Evolutionary conservation across 768 basidiomycete species (phyloP), one percentile per base, ranked within the genome.

Genomic region (Kwoniella shandongensis): DNA sequence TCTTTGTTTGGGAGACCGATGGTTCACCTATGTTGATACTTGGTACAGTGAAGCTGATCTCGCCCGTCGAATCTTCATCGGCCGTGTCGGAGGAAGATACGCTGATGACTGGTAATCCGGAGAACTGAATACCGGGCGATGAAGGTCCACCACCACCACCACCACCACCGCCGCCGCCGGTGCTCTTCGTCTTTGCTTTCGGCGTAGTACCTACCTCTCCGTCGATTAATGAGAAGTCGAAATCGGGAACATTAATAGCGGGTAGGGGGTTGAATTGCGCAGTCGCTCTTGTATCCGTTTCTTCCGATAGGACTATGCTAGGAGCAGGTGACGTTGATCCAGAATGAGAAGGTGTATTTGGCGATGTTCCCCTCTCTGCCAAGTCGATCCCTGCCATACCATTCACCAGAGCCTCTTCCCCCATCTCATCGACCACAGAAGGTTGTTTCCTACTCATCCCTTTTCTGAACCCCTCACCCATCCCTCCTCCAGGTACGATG

Each of bases 21-120:
- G 32, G 13, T 32, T 55, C 48, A 27, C 51, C 65, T 26, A 66
- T 57, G 26, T 55, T 61, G 56, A 70, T 62, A 15, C 54, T 59
- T 17, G 68, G 68, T 18, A 70, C 63, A 11, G 57, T 22, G 39
- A 57, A 61, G 62, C 57, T 64, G 62, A 62, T 69, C 59, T 27
- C 66, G 44, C 29, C 29, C 6, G 46, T 62, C 51, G 2, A 20
- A 6, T 40, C 30, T 1, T 54, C 67, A 44, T 70, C 60, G 13
- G 64, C 38, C 0, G 64, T 62, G 44, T 73, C 67, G 36, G 51
- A 51, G 20, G 62, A 54, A 1, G 70, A 64, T 4, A 69, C 67
- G 3, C 53, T 47, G 18, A 72, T 69, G 30, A 61, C 38, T 1
- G 70, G 68, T 12, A 64, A 20, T 22, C 51, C 58, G 10, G 66